Evolutionary conservation across 192 early-diverging fungal genomes (phyloP).

Genomic region (Rhizoclosmatium sp.): DNA sequence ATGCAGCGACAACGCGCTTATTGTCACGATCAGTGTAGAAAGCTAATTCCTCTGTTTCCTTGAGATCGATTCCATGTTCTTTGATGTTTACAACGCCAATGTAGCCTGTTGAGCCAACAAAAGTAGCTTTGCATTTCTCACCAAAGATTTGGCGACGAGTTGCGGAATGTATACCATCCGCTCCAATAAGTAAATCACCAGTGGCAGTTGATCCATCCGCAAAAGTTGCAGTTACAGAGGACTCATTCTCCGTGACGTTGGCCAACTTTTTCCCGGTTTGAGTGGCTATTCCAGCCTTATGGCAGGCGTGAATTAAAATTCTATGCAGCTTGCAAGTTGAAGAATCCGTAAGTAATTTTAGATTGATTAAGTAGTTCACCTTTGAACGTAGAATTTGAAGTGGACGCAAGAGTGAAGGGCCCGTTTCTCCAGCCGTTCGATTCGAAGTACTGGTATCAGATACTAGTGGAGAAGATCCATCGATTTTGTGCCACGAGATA

Average conservation of each 20-base stretch:
- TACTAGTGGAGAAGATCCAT: neutral
- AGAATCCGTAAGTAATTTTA: neutral
- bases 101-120: slow-evolving; percentile 11
- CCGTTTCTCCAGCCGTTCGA: too few species aligned
- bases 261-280: neutral
- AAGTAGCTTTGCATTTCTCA: slow-evolving; percentile 18
- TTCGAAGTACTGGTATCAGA: too few species aligned
- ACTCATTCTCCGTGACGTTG: neutral
- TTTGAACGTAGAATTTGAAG: neutral
- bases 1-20: neutral
- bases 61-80: too few species aligned
- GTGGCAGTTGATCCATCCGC: slow-evolving; percentile 7
- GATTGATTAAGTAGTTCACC: too few species aligned
- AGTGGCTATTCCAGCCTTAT: neutral
- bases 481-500: neutral
- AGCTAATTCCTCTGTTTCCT: neutral
- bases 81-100: neutral
- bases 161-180: slow-evolving; percentile 3
- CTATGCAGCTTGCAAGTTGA: neutral
- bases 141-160: slow-evolving; percentile 39
- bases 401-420: too few species aligned
- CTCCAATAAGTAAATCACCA: neutral
- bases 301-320: neutral
- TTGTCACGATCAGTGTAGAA: neutral
- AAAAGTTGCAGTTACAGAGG: slow-evolving; percentile 15